Conservation (phyloP, 495 filamentous ascomycete species). For the Achaetomiella virescens region DNA sequence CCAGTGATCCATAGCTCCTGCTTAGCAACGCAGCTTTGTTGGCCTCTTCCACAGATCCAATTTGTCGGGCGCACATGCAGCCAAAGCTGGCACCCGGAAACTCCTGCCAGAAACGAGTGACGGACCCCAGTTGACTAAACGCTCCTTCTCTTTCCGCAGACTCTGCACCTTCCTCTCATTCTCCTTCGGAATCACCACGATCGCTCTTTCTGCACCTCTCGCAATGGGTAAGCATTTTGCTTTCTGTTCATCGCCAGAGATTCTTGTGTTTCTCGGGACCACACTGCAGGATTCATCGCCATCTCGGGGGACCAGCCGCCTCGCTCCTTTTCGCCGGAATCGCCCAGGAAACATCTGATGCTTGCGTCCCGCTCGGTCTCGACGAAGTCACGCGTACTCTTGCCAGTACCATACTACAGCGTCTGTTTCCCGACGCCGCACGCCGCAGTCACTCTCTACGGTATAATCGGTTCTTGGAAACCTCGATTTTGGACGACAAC, state of each 20-base stretch:
- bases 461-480: constrained; percentile 38
- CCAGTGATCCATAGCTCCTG: neutral
- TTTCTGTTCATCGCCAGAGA: constrained; percentile 24
- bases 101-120: neutral
- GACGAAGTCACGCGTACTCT: neutral
- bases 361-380: constrained; percentile 4
- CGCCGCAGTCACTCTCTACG: constrained; percentile 20
- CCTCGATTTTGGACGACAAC: constrained; percentile 21
- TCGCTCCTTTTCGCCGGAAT: constrained; percentile 16
- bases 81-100: neutral
- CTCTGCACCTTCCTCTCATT: constrained; percentile 25
- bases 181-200: constrained; percentile 5
- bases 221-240: constrained; percentile 46
- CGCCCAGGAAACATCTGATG: constrained; percentile 13
- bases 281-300: constrained; percentile 27
- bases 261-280: constrained; percentile 24
- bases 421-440: constrained; percentile 14
- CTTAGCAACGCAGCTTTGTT: no score
- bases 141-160: constrained; percentile 18
- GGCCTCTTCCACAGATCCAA: neutral
- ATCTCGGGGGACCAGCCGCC: constrained; percentile 13
- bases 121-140: constrained; percentile 20
- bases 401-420: constrained; percentile 13
- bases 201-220: constrained; percentile 20
- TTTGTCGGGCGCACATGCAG: constrained; percentile 4